phyloP scores from a whole-genome alignment of 805 yeast genomes.

The Pichia thaimueangensis region DNA sequence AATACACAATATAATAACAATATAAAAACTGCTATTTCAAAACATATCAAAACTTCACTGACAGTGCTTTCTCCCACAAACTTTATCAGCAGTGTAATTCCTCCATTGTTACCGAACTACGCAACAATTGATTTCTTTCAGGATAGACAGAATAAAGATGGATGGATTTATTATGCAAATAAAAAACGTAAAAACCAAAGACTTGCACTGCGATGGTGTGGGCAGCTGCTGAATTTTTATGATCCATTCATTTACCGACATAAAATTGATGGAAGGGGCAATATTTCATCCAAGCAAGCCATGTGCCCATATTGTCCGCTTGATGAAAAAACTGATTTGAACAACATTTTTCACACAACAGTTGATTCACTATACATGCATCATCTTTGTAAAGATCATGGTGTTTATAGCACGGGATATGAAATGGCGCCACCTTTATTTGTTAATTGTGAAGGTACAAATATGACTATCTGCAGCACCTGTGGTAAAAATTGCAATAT shows the following conservation, averaged over 20 bases:
- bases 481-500: conserved; percentile 3
- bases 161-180: conserved; percentile 12
- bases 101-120: conserved; percentile 8
- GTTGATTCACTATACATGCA: conserved; percentile 28
- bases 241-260: conserved; percentile 18
- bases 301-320: conserved; percentile 28
- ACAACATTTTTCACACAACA: conserved; percentile 20
- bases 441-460: not conserved
- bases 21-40: not conserved
- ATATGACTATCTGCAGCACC: conserved; percentile 1
- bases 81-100: not conserved
- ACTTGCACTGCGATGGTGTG: conserved; percentile 10
- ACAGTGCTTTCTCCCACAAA: not conserved
- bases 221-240: conserved; percentile 11
- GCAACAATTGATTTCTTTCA: not conserved
- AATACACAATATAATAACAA: not conserved
- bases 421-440: conserved; percentile 24
- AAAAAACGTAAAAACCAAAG: not conserved
- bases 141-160: conserved; percentile 3
- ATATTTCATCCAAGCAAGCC: conserved; percentile 19
- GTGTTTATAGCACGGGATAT: conserved; percentile 28
- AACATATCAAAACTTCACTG: not conserved
- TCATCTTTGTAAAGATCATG: conserved; percentile 31
- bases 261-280: not conserved
- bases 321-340: conserved; percentile 5